phyloP scores from a whole-genome alignment of 129 eudicot species.

The Flaveria ramosissima region DNA sequence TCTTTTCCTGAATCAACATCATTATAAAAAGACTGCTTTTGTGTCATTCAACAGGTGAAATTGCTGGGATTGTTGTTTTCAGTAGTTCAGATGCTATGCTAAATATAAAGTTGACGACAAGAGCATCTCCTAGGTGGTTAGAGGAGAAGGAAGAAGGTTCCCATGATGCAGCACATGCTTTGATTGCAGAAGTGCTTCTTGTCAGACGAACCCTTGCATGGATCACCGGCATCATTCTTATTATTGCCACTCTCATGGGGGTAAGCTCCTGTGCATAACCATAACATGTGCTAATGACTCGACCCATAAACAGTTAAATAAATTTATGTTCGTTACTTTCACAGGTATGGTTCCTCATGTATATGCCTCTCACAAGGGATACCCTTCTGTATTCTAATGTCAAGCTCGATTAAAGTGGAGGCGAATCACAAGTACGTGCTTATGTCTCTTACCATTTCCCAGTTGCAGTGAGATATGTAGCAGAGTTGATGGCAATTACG shows the following conservation, averaged over 20 bases:
- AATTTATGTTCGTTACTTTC: slow-evolving; percentile 1
- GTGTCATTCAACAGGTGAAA: slow-evolving; percentile 53
- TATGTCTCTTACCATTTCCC: background rate
- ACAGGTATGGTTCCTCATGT: slow-evolving; percentile 68
- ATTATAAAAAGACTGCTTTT: background rate
- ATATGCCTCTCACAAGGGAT: slow-evolving; percentile 94
- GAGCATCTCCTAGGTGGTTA: slow-evolving; percentile 54
- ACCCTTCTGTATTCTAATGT: slow-evolving; percentile 97
- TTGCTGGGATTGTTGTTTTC: slow-evolving; percentile 66
- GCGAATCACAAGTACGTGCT: background rate
- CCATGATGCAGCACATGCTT: slow-evolving; percentile 17
- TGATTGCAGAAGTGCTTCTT: slow-evolving; percentile 55
- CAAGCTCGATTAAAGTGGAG: slow-evolving; percentile 66
- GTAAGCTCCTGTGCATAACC: slow-evolving; percentile 42
- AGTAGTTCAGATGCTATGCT: slow-evolving; percentile 40
- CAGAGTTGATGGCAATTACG: background rate
- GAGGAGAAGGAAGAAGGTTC: slow-evolving; percentile 52
- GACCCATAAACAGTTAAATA: background rate
- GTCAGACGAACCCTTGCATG: slow-evolving; percentile 85
- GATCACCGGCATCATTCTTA: slow-evolving; percentile 80
- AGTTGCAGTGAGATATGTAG: background rate
- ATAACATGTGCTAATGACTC: background rate
- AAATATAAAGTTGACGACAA: slow-evolving; percentile 44
- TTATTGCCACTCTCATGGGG: slow-evolving; percentile 83
- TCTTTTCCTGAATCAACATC: background rate